phyloP scores from a whole-genome alignment of 805 yeast species.

The Ogataea neopini region DNA sequence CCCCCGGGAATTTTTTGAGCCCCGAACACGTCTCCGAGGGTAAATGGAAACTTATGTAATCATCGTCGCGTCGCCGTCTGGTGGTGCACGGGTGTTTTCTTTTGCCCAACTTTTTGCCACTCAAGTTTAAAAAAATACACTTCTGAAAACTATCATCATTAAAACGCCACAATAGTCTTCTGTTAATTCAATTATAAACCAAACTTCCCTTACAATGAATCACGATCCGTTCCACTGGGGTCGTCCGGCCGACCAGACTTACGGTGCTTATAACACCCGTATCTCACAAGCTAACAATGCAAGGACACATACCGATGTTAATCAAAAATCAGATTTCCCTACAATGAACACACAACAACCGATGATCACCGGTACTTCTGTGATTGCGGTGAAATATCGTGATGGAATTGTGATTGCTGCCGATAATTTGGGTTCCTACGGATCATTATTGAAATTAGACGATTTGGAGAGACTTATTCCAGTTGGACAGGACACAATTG shows the following conservation, averaged over 20 bases:
- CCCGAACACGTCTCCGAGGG: slow-evolving; percentile 10
- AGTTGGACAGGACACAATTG: slow-evolving; percentile 84
- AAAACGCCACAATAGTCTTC: neutral
- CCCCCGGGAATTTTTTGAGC: slow-evolving; percentile 4
- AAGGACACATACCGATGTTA: slow-evolving; percentile 17
- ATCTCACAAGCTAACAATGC: slow-evolving; percentile 63
- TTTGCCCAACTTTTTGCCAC: slow-evolving; percentile 10
- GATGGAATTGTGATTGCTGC: slow-evolving; percentile 95
- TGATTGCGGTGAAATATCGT: slow-evolving; percentile 83
- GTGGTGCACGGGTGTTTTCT: neutral
- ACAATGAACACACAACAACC: slow-evolving; percentile 90
- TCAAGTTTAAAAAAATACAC: slow-evolving; percentile 2
- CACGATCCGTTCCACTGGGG: slow-evolving; percentile 98
- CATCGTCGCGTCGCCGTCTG: slow-evolving; percentile 1
- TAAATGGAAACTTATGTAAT: neutral
- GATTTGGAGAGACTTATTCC: slow-evolving; percentile 81
- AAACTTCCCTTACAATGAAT: slow-evolving; percentile 54
- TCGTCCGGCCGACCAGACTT: slow-evolving; percentile 79
- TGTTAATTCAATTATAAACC: neutral
- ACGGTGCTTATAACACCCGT: slow-evolving; percentile 75
- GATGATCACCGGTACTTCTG: slow-evolving; percentile 94
- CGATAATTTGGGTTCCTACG: slow-evolving; percentile 90
- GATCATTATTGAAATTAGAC: slow-evolving; percentile 84
- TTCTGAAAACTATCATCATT: neutral
- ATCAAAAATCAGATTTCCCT: slow-evolving; percentile 51